Conservation (phyloP, 192 early-diverging fungal genomes). For the Backusella macrospora region DNA sequence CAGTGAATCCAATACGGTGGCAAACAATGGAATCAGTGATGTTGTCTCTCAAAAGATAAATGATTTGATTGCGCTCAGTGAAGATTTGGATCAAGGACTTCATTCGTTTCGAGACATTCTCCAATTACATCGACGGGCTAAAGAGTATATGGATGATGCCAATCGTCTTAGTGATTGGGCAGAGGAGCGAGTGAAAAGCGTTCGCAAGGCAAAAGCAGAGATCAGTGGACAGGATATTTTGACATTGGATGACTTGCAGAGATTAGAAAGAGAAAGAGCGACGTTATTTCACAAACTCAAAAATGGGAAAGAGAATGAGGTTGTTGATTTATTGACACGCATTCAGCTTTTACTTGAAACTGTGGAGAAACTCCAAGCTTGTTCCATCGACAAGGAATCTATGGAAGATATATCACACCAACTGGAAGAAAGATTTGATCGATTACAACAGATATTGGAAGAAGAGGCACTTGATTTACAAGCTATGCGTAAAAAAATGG, state of each 20-base stretch:
- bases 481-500: conserved; percentile 20
- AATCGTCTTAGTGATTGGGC: conserved; percentile 13
- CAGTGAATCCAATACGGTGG: conserved; percentile 14
- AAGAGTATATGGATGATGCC: conserved; percentile 21
- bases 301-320: conserved; percentile 22
- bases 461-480: conserved; percentile 21
- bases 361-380: not conserved
- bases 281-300: not conserved
- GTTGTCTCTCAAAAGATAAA: conserved; percentile 16
- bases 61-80: conserved; percentile 19
- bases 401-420: conserved; percentile 4
- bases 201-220: conserved; percentile 9
- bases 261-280: conserved; percentile 16
- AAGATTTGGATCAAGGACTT: conserved; percentile 2
- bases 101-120: conserved; percentile 24
- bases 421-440: conserved; percentile 25
- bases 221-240: not conserved
- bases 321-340: conserved; percentile 14
- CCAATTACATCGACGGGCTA: conserved; percentile 20
- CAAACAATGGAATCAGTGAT: conserved; percentile 23
- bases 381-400: conserved; percentile 10
- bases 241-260: conserved; percentile 18
- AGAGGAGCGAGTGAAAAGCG: conserved; percentile 3
- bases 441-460: conserved; percentile 21
- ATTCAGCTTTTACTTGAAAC: conserved; percentile 27